Conservation (phyloP, 1,284 basidiomycete species). For the Leccinum angustisporum region DNA sequence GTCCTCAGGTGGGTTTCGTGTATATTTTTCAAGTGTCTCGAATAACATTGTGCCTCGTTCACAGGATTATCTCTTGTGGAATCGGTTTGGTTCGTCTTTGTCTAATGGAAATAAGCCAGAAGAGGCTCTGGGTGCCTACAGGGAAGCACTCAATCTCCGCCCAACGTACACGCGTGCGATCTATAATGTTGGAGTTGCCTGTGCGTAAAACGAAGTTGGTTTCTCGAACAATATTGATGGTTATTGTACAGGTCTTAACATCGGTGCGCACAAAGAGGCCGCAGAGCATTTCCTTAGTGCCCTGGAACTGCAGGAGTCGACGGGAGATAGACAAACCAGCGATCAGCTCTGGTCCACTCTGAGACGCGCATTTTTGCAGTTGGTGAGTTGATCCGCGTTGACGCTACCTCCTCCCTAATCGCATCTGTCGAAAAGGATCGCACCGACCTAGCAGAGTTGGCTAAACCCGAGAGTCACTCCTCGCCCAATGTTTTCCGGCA, state of each 20-base stretch:
- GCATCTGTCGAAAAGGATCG: conserved; percentile 46
- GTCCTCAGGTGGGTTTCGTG: conserved; percentile 57
- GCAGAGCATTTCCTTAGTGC: conserved; percentile 96
- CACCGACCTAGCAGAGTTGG: conserved; percentile 60
- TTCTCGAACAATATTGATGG: conserved; percentile 4
- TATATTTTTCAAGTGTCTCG: conserved; percentile 6
- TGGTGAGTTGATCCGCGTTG: conserved; percentile 56
- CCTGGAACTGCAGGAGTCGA: conserved; percentile 72
- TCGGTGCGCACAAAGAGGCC: conserved; percentile 94
- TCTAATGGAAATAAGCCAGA: conserved; percentile 96
- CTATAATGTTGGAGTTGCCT: conserved; percentile 96
- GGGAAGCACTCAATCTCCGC: conserved; percentile 88
- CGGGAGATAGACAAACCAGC: conserved; percentile 67
- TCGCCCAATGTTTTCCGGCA: conserved; percentile 68
- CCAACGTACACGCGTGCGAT: conserved; percentile 98
- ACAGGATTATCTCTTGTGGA: conserved; percentile 95
- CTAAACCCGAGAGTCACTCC: conserved; percentile 51
- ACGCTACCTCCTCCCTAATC: neutral
- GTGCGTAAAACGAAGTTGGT: conserved; percentile 44
- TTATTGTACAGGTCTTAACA: conserved; percentile 74
- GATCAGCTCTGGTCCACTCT: conserved; percentile 93
- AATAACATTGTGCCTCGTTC: neutral
- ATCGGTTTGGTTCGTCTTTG: conserved; percentile 90
- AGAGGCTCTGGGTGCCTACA: conserved; percentile 93
- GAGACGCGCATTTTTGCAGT: conserved; percentile 75